Evolutionary conservation across 202 grass and related monocot species (phyloP).

Genomic region (Tripidium arundinaceum): DNA sequence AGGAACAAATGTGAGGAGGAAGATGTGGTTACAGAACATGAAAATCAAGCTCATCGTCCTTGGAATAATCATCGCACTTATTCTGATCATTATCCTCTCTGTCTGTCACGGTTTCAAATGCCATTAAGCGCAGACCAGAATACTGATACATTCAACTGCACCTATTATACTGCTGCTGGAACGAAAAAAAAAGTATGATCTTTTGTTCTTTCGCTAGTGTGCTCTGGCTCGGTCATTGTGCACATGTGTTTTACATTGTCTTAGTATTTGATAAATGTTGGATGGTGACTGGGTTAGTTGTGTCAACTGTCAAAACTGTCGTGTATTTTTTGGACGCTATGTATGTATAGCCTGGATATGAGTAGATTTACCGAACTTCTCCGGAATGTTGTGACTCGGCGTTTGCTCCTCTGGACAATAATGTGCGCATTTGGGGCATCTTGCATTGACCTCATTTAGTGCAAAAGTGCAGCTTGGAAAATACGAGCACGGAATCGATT

Average conservation of each 20-base stretch:
- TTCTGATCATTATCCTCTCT: slow-evolving; percentile 90
- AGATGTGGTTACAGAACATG: slow-evolving; percentile 99
- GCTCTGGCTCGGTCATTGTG: slow-evolving; percentile 2
- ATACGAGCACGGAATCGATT: neutral
- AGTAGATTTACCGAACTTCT: slow-evolving; percentile 35
- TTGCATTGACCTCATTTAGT: neutral
- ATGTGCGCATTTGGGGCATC: neutral
- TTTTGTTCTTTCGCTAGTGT: slow-evolving; percentile 17
- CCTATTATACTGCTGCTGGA: slow-evolving; percentile 32
- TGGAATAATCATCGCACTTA: slow-evolving; percentile 81
- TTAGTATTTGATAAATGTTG: slow-evolving; percentile 8
- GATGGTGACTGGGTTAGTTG: slow-evolving; percentile 11
- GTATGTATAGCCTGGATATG: slow-evolving; percentile 45
- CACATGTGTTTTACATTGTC: neutral
- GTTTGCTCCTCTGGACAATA: neutral
- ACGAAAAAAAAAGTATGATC: neutral
- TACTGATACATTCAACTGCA: slow-evolving; percentile 31
- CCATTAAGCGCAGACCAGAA: slow-evolving; percentile 24
- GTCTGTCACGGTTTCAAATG: slow-evolving; percentile 94
- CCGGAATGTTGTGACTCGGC: neutral
- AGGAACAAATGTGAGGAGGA: slow-evolving; percentile 71
- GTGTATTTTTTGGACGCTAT: slow-evolving; percentile 46
- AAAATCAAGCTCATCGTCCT: slow-evolving; percentile 97
- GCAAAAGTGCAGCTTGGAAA: neutral
- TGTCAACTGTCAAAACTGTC: slow-evolving; percentile 5